Evolutionary conservation across 768 basidiomycete genomes (phyloP), one percentile per base, ranked within the genome.

Genomic region (Leucogyrophana mollusca): DNA sequence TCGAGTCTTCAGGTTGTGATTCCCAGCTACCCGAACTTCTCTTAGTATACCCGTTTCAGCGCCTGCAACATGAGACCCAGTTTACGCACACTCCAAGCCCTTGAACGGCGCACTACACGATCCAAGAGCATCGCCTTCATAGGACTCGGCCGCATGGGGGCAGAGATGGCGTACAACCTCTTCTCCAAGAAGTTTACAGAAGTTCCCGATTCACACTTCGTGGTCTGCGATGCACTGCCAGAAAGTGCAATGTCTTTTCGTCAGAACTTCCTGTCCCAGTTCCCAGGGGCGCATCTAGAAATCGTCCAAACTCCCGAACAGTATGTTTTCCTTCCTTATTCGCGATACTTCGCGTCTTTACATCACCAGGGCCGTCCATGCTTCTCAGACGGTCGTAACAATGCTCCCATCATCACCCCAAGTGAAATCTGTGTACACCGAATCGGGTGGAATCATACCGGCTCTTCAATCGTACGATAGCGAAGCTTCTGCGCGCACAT

Each of bases 381-480:
- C 76, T 18, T 86, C 87, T 14, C 66, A 72, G 37, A 85, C 80
- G 8, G 74, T 96, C 37, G 63, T 97, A 42, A 94, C 93, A 5
- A 94, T 95, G 91, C 74, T 97, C 2, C 94, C 94, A 0, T 94
- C 92, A 1, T 90, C 91, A 6, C 89, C 91, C 0, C 87, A 97
- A 54, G 93, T 96, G 34, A 72, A 79, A 42, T 67, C 73, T 40
- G 93, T 94, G 9, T 95, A 94, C 62, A 58, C 72, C 17, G 72
- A 74, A 34, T 65, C 66, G 38, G 68, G 69, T n/a, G 84, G 83
- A 0, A 80, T 94, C 43, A 69, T 90, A 46, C 75, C 85, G 4
- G 75, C 80, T 0, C 68, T 95, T 39, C 69, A 68, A 42, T 70
- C 65, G 14, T 57, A 92, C 32, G 40, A 66, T 2, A 57, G 55